Base-by-base conservation (phyloP, 2,329 filamentous ascomycete species). In the Aotearoamyces nothofagi region DNA sequence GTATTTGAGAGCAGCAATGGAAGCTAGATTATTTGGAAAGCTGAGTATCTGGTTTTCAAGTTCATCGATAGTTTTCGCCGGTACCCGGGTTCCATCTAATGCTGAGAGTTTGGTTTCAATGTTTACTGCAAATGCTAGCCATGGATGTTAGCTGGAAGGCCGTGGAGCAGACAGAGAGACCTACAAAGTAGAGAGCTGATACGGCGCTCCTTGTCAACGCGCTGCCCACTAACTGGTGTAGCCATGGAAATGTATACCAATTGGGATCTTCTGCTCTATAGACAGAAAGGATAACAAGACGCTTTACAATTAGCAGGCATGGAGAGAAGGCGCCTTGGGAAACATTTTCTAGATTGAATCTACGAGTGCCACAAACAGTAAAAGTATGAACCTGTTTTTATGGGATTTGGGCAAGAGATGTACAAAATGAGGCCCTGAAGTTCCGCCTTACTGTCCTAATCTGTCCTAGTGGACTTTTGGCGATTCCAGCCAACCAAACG, bases 11-110 rank as follows among this genome's bases (percentile, higher is more conserved):
- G 44, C 39, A 14, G 49, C 37, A 17, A 42, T 28, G 2, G 45
- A 23, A 9, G 39, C 41, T 2, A 53, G 37, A 7, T 43, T 47
- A 13, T 41, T 51, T 13, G 53, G 47, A 15, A 50, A 53, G 19
- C 39, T 44, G 2, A 34, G 32, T 22, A 60, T 50, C 7, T 55
- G 52, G 5, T 48, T 50, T 17, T 57, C 50, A 15, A 67, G 49
- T 11, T 65, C 54, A 2, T 44, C 32, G 16, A 52, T 46, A 1
- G 67, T 46, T 3, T 17, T 24, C 6, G 29, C 32, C 10, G 37
- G 22, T 9, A 30, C 35, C 32, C 33, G 39, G 9, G 37, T 38
- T 4, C 30, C 17, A 9, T 33, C 29, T 9, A 37, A 35, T 25
- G 33, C 30, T 22, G 38, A 32, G 4, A 49, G 35, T 29, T 43